phyloP scores from a whole-genome alignment of 1,284 basidiomycete genomes.

The Schizophyllum amplum region DNA sequence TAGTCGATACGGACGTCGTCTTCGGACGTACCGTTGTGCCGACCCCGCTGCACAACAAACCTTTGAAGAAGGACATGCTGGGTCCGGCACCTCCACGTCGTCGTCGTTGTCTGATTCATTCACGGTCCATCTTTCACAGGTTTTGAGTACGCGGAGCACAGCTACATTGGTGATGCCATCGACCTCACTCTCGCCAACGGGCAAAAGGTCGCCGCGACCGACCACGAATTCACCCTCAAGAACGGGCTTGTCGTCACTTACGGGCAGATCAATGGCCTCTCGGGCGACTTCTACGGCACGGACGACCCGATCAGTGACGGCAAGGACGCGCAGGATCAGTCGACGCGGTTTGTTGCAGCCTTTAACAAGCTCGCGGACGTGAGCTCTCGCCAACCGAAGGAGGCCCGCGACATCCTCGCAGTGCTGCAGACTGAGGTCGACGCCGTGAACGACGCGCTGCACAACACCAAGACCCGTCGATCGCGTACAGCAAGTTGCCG shows the following conservation, averaged over 20 bases:
- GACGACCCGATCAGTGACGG: slow-evolving; percentile 11
- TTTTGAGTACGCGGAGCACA: not conserved
- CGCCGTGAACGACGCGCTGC: slow-evolving; percentile 1
- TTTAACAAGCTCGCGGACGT: not conserved
- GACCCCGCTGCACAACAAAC: not conserved
- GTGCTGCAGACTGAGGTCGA: not conserved
- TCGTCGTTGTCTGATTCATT: not conserved
- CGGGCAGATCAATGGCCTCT: slow-evolving; percentile 14
- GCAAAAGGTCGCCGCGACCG: slow-evolving; percentile 2
- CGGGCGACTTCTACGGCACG: slow-evolving; percentile 16
- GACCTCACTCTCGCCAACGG: slow-evolving; percentile 6
- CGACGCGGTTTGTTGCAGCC: not conserved
- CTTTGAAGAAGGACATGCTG: not conserved
- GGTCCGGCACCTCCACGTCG: not conserved
- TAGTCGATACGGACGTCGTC: not conserved
- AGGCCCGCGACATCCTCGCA: not conserved
- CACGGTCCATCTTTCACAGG: not conserved
- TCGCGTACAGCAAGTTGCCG: slow-evolving; percentile 3
- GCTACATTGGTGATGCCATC: slow-evolving; percentile 12
- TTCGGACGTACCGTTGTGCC: not conserved
- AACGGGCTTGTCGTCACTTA: slow-evolving; percentile 5
- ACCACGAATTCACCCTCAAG: slow-evolving; percentile 1
- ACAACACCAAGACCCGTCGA: not conserved
- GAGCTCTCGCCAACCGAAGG: not conserved
- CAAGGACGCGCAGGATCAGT: slow-evolving; percentile 2